phyloP scores from a whole-genome alignment of 352 stramenopile genomes.

The Phytopythium oedochilum region DNA sequence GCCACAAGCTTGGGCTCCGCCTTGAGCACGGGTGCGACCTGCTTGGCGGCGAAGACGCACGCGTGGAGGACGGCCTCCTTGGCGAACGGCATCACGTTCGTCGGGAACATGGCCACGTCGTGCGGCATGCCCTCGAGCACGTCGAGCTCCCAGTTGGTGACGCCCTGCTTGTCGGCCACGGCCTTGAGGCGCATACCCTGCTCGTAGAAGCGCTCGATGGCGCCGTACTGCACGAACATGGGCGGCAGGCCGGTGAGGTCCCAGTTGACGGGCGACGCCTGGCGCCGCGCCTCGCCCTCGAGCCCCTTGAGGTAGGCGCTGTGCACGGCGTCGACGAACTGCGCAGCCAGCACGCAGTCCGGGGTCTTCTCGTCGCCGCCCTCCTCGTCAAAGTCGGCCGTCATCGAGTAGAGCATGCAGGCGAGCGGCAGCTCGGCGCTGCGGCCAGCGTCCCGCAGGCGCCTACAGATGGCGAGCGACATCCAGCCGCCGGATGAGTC shows the following conservation, averaged over 20 bases:
- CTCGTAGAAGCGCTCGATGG: constrained; percentile 22
- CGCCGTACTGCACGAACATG: constrained; percentile 27
- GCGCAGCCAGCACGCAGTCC: constrained; percentile 15
- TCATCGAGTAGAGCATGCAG: constrained; percentile 17
- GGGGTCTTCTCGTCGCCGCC: constrained; percentile 17
- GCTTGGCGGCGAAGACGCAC: constrained; percentile 16
- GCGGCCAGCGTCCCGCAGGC: constrained; percentile 16
- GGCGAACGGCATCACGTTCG: constrained; percentile 17
- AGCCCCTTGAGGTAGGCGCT: constrained; percentile 9
- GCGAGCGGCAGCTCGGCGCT: constrained; percentile 11
- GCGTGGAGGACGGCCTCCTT: constrained; percentile 18
- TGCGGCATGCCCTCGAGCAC: constrained; percentile 27
- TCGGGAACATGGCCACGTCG: constrained; percentile 12
- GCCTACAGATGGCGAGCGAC: constrained; percentile 24
- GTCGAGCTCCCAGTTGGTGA: constrained; percentile 32
- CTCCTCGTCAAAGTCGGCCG: constrained; percentile 12
- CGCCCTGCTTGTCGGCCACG: constrained; percentile 13
- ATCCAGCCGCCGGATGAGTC: constrained; percentile 45
- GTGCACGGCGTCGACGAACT: constrained; percentile 18
- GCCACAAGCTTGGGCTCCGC: constrained; percentile 2
- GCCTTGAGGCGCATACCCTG: constrained; percentile 19
- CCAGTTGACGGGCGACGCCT: constrained; percentile 28
- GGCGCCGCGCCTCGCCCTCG: constrained; percentile 9
- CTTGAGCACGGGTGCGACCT: constrained; percentile 10
- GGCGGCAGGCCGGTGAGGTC: constrained; percentile 23